Evolutionary conservation across 2,329 filamentous ascomycete genomes (phyloP).

Genomic region (Dothideomycetes sp.): DNA sequence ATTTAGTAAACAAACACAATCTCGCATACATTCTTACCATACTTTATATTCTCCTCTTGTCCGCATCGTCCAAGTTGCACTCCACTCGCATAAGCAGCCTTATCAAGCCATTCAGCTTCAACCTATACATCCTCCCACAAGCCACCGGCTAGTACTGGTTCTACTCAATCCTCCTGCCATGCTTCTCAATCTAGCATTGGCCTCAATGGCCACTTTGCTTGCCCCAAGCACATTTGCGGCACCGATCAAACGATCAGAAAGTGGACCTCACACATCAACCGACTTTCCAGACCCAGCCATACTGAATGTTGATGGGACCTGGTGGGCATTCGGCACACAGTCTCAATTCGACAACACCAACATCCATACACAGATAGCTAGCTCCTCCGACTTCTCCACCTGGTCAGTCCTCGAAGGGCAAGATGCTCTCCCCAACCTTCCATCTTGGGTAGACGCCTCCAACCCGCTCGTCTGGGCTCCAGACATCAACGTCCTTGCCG

Average conservation of each 20-base stretch:
- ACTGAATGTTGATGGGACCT: constrained; percentile 18
- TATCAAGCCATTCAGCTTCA: no score
- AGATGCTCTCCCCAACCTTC: constrained; percentile 21
- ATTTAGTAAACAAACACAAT: no score
- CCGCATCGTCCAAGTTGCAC: no score
- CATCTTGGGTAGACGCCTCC: constrained; percentile 17
- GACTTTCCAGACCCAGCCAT: constrained; percentile 22
- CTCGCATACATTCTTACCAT: no score
- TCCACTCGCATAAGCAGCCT: no score
- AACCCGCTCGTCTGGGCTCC: constrained; percentile 24
- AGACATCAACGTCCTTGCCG: constrained; percentile 16
- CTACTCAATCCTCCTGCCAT: no score
- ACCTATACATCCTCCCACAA: no score
- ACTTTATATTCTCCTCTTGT: no score
- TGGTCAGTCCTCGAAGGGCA: constrained; percentile 17
- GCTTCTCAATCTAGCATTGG: no score
- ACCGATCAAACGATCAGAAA: constrained; percentile 2
- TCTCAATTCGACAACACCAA: constrained; percentile 13
- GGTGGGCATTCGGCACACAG: constrained; percentile 25
- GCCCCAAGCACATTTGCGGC: no score
- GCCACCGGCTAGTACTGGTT: no score
- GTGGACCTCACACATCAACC: constrained; percentile 8
- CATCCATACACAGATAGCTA: constrained; percentile 24
- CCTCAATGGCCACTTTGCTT: no score
- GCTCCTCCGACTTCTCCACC: constrained; percentile 20